Percentiles rank a stretch among this genome's conserved stretches.
phyloP scores from a whole-genome alignment of 495 filamentous ascomycete species.

The Pyrenopolyporus hunteri region DNA sequence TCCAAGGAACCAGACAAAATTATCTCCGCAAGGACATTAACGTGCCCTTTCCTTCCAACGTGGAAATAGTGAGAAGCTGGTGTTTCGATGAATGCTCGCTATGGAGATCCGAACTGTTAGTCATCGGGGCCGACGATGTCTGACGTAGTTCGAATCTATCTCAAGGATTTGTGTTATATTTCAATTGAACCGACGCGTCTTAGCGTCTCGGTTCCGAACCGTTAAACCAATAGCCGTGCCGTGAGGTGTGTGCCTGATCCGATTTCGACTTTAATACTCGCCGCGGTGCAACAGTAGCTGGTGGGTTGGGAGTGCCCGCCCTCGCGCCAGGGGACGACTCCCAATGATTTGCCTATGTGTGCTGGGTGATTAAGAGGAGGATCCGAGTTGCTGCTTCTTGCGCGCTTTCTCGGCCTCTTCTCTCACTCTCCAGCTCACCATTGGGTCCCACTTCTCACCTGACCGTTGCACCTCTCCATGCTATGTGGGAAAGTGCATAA shows the following conservation, averaged over 20 bases:
- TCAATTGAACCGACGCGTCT: neutral
- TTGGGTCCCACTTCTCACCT: conserved; percentile 37
- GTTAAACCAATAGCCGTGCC: conserved; percentile 9
- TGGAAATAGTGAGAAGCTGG: neutral
- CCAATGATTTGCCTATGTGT: neutral
- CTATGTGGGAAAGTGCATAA: conserved; percentile 33
- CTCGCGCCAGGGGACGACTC: neutral
- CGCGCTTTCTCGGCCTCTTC: conserved; percentile 35
- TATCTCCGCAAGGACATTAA: neutral
- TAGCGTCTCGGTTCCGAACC: neutral
- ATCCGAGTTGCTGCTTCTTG: conserved; percentile 27
- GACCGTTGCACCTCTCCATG: conserved; percentile 34
- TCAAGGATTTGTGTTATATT: neutral
- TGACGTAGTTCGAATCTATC: neutral
- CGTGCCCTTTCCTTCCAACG: neutral
- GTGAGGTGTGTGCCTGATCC: conserved; percentile 9
- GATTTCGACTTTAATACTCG: conserved; percentile 7
- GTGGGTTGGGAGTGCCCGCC: conserved; percentile 8
- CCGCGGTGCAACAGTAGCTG: conserved; percentile 15
- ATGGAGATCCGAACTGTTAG: neutral
- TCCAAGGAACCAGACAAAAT: neutral
- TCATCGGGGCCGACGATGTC: neutral
- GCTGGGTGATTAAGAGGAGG: conserved; percentile 14
- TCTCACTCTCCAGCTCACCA: conserved; percentile 32
- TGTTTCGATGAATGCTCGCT: neutral